Percentiles rank a stretch among this genome's conserved stretches.
These are phyloP conservation scores for Cladophialophora chaetospira DNA, from an alignment of 2,329 filamentous ascomycete species.

Conservation along the genomic window DNA sequence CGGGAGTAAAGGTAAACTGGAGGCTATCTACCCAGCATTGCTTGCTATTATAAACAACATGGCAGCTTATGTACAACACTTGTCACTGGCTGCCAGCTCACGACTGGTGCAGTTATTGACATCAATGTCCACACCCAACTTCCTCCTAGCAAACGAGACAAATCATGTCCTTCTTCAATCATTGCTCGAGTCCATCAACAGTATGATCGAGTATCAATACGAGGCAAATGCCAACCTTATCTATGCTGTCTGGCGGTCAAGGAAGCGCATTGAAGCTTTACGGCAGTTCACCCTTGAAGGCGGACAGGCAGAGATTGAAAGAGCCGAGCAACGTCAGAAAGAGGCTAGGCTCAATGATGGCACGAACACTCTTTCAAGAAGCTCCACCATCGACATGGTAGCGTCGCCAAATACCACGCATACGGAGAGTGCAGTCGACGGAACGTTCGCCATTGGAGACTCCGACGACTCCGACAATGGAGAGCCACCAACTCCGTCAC, in stretches of 20 bases:
- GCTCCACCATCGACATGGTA: conserved; percentile 21
- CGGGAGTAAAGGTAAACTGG: conserved; percentile 83
- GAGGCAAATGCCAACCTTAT: conserved; percentile 79
- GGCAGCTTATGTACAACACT: conserved; percentile 75
- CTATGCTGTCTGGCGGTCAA: conserved; percentile 75
- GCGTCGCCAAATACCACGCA: conserved; percentile 15
- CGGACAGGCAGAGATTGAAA: conserved; percentile 86
- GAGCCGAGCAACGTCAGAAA: conserved; percentile 40
- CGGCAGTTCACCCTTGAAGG: conserved; percentile 88
- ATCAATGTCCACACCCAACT: conserved; percentile 91
- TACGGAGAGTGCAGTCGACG: conserved; percentile 51
- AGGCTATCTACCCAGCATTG: conserved; percentile 88
- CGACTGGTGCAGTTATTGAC: conserved; percentile 86
- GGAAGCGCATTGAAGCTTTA: conserved; percentile 80
- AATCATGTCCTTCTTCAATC: conserved; percentile 82
- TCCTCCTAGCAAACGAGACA: conserved; percentile 85
- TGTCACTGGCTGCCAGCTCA: conserved; percentile 73
- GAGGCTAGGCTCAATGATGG: conserved; percentile 55
- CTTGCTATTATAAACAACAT: conserved; percentile 93
- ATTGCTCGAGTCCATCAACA: conserved; percentile 83
- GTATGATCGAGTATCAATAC: conserved; percentile 79
- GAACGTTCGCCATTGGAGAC: conserved; percentile 87
- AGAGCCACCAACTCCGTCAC: conserved; percentile 62
- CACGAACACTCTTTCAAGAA: conserved; percentile 17
- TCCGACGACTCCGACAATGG: conserved; percentile 72